Base-by-base conservation (phyloP, 2,329 filamentous ascomycete species). In the Aspergillus sp. region DNA sequence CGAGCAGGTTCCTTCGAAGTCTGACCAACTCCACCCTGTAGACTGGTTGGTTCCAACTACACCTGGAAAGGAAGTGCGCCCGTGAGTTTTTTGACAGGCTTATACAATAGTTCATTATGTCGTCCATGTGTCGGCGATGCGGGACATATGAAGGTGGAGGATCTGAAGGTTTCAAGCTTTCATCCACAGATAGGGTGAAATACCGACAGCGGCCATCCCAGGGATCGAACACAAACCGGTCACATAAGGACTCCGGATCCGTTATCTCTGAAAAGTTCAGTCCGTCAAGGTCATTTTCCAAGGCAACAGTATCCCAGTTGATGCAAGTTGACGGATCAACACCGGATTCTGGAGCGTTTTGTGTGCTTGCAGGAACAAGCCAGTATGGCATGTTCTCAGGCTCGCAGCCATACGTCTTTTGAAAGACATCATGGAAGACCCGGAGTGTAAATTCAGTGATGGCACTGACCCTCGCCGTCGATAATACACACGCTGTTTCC, bases 351-450 rank as follows among this genome's bases (percentile, higher is more conserved):
- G 58, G 22, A 61, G 60, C 40, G 51, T 20, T 20, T 44, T 61
- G 30, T 45, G 50, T 27, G 49, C 51, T 57, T 60, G 81, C 63
- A 5, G 95, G 93, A 0, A 86, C 89, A 13, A 97, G 69, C 78
- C 92, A 96, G 73, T 97, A 99, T 0, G 92, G 88, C 70, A 96
- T 83, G 27, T 87, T 85, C 1, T 80, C 73, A 0, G 79, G 65
- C 15, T 86, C 80, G 0, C 83, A 78, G 49, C 89, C 86, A 66
- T 91, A 99, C 3, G 82, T 80, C 72, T 99, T 99, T 73, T 92
- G 93, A 77, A 96, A 98, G 0, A 97, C 79, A 64, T 98, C 91
- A 15, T 84, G 77, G 72, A 96, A 97, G 0, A 96, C 74, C 4
- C 83, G 81, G 41, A 96, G 76, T 0, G 90, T 96, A 70, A 95